These are phyloP conservation scores for Nigrograna mackinnonii DNA, from an alignment of 2,329 filamentous ascomycete genomes.

Conservation along the genomic window DNA sequence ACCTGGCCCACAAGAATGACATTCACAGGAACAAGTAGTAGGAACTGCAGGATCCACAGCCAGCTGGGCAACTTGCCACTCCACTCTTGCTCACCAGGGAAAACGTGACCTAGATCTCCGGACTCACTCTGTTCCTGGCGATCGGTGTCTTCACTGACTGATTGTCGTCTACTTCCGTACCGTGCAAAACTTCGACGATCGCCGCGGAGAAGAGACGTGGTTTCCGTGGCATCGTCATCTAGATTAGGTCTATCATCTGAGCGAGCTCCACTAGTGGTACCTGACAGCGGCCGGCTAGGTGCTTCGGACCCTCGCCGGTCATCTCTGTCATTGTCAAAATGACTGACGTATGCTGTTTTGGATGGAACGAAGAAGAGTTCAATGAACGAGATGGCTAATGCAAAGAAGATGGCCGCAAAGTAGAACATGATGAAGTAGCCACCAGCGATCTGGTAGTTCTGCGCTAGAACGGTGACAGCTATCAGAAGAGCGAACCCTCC, in stretches of 20 bases:
- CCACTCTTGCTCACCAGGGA: slow-evolving; percentile 82
- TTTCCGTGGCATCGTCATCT: slow-evolving; percentile 55
- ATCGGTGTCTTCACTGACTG: slow-evolving; percentile 40
- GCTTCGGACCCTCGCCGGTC: slow-evolving; percentile 26
- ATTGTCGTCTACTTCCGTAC: slow-evolving; percentile 47
- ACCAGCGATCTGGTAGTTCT: slow-evolving; percentile 71
- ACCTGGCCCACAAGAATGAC: slow-evolving; percentile 79
- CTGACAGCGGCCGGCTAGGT: slow-evolving; percentile 37
- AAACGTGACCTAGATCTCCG: slow-evolving; percentile 43
- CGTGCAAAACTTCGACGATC: slow-evolving; percentile 60
- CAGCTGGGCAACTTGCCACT: slow-evolving; percentile 76
- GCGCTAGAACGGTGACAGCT: slow-evolving; percentile 72
- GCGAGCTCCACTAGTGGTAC: slow-evolving; percentile 30
- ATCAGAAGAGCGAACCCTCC: slow-evolving; percentile 76
- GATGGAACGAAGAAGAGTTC: slow-evolving; percentile 75
- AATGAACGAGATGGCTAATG: slow-evolving; percentile 73
- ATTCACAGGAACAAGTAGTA: slow-evolving; percentile 77
- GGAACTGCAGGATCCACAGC: slow-evolving; percentile 86
- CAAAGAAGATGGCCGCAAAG: slow-evolving; percentile 74
- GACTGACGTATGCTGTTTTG: slow-evolving; percentile 71
- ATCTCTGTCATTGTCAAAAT: slow-evolving; percentile 42
- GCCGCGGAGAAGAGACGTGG: slow-evolving; percentile 59
- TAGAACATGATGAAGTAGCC: slow-evolving; percentile 84
- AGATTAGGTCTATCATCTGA: slow-evolving; percentile 33
- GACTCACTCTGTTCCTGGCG: slow-evolving; percentile 40